Base-by-base conservation (phyloP, 1,284 basidiomycete species). In the Fomitopsis betulina region DNA sequence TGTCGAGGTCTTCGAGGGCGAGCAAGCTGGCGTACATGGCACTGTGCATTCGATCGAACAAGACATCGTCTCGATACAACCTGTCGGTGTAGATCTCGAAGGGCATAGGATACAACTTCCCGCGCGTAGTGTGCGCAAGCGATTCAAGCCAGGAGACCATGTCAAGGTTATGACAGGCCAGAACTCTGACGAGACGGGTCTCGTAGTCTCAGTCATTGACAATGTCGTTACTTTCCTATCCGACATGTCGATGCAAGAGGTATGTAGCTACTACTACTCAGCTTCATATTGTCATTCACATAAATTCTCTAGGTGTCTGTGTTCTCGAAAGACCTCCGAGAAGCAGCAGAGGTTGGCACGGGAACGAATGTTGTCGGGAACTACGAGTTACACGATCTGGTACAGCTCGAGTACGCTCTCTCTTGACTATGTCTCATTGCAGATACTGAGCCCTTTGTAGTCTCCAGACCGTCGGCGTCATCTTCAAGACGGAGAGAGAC, bases 161-260 rank as follows among this genome's bases (percentile, higher is more conserved):
- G 93, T 99, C 76, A 98, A 98, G 77, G 96, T 99, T 59, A 94
- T 98, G 85, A 83, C 88, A 7, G 96, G 96, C 25, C 90, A 96
- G 75, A 98, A 98, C 69, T 84, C 86, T 9, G 94, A 97, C 68
- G 95, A 98, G 75, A 97, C 95, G 6, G 96, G 96, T 78, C 81
- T 99, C 67, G 96, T 99, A 23, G 91, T 99, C 45, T 91, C 94
- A 33, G 91, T 98, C 21, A 81, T 90, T 27, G 91, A 92, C 60
- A 94, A 95, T 63, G 84, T 96, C 9, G 93, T 98, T 13, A 98
- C 96, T 0, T 96, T 99, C 79, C 77, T 98, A 63, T 97, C 94
- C n/a, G 96, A 98, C 72, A 90, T 98, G 85, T 91, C 91, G 5
- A 89, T 96, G 82, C 89, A 94, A 70, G 96, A 99, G 83, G 93